These are phyloP conservation scores for Mycena leptocephala DNA, from an alignment of 768 basidiomycete genomes.

Conservation along the genomic window DNA sequence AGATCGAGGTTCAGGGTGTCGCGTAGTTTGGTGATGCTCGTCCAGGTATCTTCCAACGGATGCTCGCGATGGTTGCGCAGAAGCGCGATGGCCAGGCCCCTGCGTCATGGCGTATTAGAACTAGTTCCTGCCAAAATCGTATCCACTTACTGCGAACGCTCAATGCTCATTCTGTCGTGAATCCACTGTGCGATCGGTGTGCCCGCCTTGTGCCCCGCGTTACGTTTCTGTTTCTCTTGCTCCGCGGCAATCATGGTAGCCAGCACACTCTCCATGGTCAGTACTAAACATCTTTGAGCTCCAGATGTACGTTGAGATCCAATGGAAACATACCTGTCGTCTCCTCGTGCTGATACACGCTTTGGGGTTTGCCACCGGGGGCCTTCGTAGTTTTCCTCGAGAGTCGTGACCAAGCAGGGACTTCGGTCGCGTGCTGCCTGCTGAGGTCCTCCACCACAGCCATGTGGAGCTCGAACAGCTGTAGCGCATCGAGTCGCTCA, in stretches of 20 bases:
- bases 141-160: too few relatives aligned
- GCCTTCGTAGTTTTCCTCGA: too few relatives aligned
- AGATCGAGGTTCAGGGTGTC: too few relatives aligned
- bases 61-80: too few relatives aligned
- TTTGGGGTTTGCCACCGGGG: not conserved
- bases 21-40: too few relatives aligned
- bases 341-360: conserved; percentile 18
- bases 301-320: not conserved
- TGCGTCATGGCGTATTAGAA: too few relatives aligned
- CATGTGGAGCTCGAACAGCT: conserved; percentile 22
- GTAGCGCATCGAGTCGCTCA: conserved; percentile 10
- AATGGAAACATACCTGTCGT: not conserved
- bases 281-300: not conserved
- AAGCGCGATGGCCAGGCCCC: too few relatives aligned
- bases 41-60: too few relatives aligned
- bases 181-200: too few relatives aligned
- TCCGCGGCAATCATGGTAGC: conserved; percentile 15
- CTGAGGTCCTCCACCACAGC: conserved; percentile 15
- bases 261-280: conserved; percentile 16
- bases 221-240: not conserved
- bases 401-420: too few relatives aligned
- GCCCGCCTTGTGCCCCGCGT: not conserved
- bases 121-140: too few relatives aligned
- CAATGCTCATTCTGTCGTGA: too few relatives aligned
- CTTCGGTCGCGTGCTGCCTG: conserved; percentile 10